These are phyloP conservation scores for Globisporangium uncinulatum DNA, from an alignment of 352 stramenopile genomes.

Conservation along the genomic window DNA sequence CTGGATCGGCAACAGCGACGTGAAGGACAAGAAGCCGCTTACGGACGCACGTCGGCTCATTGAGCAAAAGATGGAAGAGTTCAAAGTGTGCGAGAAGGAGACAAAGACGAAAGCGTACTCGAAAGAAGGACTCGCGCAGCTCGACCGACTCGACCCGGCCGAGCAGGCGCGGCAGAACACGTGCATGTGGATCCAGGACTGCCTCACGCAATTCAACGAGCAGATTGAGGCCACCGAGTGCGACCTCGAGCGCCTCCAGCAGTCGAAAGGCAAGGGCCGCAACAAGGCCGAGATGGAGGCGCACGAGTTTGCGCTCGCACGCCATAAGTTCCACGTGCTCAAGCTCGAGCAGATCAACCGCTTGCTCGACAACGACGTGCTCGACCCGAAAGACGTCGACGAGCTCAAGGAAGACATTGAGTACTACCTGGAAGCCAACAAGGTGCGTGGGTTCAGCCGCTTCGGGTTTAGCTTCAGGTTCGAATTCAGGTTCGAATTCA, in stretches of 20 bases:
- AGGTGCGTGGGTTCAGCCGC: conserved; percentile 14
- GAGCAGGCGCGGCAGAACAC: conserved; percentile 80
- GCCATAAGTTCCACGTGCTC: conserved; percentile 97
- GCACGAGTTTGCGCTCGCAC: conserved; percentile 85
- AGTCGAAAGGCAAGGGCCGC: conserved; percentile 92
- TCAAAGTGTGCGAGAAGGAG: conserved; percentile 99
- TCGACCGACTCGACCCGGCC: conserved; percentile 89
- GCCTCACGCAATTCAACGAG: conserved; percentile 81
- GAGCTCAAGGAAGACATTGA: conserved; percentile 97
- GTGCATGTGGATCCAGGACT: conserved; percentile 80
- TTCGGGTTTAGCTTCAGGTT: too few relatives aligned
- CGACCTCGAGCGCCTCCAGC: conserved; percentile 71
- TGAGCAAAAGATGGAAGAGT: conserved; percentile 99
- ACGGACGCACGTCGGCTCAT: conserved; percentile 91
- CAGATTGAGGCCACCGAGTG: conserved; percentile 85
- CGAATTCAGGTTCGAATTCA: too few relatives aligned
- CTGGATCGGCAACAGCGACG: conserved; percentile 96
- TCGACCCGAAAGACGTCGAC: conserved; percentile 92
- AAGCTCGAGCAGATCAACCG: conserved; percentile 98
- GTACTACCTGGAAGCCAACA: conserved; percentile 96
- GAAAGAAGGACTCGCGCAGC: conserved; percentile 95
- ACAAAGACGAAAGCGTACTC: conserved; percentile 99
- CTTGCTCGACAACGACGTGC: conserved; percentile 94
- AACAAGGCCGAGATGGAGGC: conserved; percentile 93
- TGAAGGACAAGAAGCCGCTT: conserved; percentile 96